Percentiles rank a stretch among this genome's conserved stretches.
These are phyloP conservation scores for Staphylotrichum longicolle DNA, from an alignment of 495 filamentous ascomycete species.

Conservation along the genomic window DNA sequence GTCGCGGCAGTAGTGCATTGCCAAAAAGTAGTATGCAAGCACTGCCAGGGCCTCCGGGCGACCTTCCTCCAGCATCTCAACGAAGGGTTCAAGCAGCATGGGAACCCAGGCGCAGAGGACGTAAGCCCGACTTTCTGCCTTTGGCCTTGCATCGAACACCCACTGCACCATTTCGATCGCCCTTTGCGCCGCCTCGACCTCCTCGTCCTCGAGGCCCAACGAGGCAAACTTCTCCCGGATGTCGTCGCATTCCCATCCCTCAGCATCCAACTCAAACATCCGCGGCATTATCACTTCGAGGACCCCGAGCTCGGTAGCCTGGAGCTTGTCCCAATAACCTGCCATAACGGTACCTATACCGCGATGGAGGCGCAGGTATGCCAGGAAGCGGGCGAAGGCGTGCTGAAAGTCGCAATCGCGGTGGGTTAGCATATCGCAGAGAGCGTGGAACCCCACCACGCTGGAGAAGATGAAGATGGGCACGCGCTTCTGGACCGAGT, in stretches of 20 bases:
- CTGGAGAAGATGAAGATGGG: constrained; percentile 49
- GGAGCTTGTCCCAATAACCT: constrained; percentile 27
- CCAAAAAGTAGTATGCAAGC: constrained; percentile 34
- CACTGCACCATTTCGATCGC: constrained; percentile 30
- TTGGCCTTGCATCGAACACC: constrained; percentile 26
- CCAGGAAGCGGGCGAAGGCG: constrained; percentile 43
- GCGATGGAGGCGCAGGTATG: constrained; percentile 44
- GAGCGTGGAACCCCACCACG: constrained; percentile 44
- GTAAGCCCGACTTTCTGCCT: constrained; percentile 12
- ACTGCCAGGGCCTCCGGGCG: constrained; percentile 33
- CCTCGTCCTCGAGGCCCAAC: constrained; percentile 4
- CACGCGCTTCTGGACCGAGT: constrained; percentile 38
- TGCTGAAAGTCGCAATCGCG: constrained; percentile 34
- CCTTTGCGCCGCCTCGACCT: constrained; percentile 11
- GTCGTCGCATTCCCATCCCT: constrained; percentile 31
- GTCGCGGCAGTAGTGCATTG: constrained; percentile 25
- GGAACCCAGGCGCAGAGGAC: constrained; percentile 26
- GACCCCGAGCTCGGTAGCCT: constrained; percentile 25
- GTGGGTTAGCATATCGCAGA: constrained; percentile 43
- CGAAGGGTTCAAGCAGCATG: constrained; percentile 26
- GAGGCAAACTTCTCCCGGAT: constrained; percentile 20
- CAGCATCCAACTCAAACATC: constrained; percentile 16
- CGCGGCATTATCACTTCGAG: constrained; percentile 20
- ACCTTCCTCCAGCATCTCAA: constrained; percentile 26
- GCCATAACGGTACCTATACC: constrained; percentile 40